Percentiles rank a stretch among this genome's conserved stretches.
These are phyloP conservation scores for Teratosphaeria gauchensis DNA, from an alignment of 2,329 filamentous ascomycete species.

Conservation along the genomic window DNA sequence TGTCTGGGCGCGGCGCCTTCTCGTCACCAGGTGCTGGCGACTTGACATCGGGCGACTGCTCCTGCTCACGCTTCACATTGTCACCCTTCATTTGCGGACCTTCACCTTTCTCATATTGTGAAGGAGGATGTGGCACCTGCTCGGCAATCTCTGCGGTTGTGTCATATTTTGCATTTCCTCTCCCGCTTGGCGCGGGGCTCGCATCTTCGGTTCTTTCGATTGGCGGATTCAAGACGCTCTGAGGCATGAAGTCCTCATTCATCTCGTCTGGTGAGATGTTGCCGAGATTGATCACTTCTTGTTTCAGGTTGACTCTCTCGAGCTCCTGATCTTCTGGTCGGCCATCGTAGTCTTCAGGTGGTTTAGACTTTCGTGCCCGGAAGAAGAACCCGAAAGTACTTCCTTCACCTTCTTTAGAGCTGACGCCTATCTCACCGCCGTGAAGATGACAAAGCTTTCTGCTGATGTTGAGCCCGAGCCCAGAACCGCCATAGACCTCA, in stretches of 20 bases:
- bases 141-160: constrained; percentile 4
- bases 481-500: constrained; percentile 34
- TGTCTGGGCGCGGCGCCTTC: background rate
- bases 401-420: constrained; percentile 25
- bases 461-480: constrained; percentile 38
- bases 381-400: constrained; percentile 39
- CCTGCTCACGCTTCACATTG: background rate
- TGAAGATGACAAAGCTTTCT: constrained; percentile 34
- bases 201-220: constrained; percentile 17
- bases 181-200: constrained; percentile 3
- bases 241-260: constrained; percentile 7
- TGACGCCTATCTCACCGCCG: constrained; percentile 38
- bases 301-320: background rate
- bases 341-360: constrained; percentile 6
- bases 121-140: background rate
- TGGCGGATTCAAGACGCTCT: constrained; percentile 24
- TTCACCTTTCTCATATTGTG: background rate
- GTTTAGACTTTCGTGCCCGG: constrained; percentile 10
- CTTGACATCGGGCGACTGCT: background rate
- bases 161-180: constrained; percentile 2
- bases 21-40: background rate
- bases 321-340: constrained; percentile 2
- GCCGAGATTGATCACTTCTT: constrained; percentile 1
- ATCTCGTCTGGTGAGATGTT: constrained; percentile 2
- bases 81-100: background rate